phyloP scores from a whole-genome alignment of 805 yeast species.

The Starmerella floris region DNA sequence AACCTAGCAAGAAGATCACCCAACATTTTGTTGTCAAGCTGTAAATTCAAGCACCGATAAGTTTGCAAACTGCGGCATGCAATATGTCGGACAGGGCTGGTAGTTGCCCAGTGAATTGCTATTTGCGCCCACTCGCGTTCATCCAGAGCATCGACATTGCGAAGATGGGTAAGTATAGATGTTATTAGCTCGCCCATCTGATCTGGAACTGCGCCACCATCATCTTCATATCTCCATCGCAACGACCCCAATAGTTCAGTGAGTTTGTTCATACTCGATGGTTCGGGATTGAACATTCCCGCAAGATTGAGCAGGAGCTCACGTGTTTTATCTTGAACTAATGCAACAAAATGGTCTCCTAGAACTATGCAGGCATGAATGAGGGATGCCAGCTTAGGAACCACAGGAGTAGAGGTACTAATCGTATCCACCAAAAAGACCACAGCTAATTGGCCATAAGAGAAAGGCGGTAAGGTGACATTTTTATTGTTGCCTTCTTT shows the following conservation, averaged over 20 bases:
- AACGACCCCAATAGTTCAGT: constrained; percentile 43
- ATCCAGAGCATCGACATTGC: constrained; percentile 25
- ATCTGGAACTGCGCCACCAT: constrained; percentile 17
- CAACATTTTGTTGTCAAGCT: constrained; percentile 75
- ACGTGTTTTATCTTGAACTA: constrained; percentile 76
- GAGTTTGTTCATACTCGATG: constrained; percentile 39
- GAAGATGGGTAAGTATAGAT: constrained; percentile 6
- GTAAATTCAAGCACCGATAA: constrained; percentile 69
- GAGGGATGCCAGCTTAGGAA: constrained; percentile 51
- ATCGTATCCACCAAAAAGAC: constrained; percentile 74
- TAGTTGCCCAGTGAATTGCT: constrained; percentile 87
- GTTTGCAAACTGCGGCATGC: constrained; percentile 95
- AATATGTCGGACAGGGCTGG: constrained; percentile 91
- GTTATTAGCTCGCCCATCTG: constrained; percentile 14
- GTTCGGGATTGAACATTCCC: constrained; percentile 29
- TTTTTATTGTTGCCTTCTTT: constrained; percentile 4
- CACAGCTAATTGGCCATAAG: constrained; percentile 75
- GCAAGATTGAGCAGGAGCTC: constrained; percentile 49
- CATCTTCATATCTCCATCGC: constrained; percentile 78
- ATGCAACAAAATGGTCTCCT: constrained; percentile 71
- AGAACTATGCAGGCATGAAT: constrained; percentile 69
- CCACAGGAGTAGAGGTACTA: constrained; percentile 47
- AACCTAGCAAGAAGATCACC: constrained; percentile 87
- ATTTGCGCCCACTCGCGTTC: constrained; percentile 56
- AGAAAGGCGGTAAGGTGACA: constrained; percentile 45